These are phyloP conservation scores for Colletotrichum navitas DNA, from an alignment of 2,329 filamentous ascomycete species.

Conservation along the genomic window DNA sequence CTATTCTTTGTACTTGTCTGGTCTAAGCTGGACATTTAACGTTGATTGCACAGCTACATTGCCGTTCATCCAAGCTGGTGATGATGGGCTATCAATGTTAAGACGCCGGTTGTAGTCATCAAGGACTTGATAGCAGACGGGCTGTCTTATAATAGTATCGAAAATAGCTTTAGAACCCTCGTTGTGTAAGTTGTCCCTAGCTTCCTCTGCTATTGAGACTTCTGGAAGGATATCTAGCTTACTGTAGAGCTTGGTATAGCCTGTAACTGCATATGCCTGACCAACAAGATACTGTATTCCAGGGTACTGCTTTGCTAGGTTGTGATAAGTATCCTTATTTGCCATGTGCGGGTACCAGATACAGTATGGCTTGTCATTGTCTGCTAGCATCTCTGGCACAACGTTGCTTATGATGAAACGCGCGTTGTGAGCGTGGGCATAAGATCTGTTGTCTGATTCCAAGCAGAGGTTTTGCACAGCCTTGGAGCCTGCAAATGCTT, in stretches of 20 bases:
- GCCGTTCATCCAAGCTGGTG: not conserved
- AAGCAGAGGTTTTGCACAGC: too few relatives aligned
- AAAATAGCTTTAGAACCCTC: slow-evolving; percentile 42
- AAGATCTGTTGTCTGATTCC: too few relatives aligned
- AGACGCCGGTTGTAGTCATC: slow-evolving; percentile 50
- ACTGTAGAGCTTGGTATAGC: slow-evolving; percentile 51
- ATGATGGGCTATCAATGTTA: not conserved
- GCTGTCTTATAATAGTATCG: slow-evolving; percentile 46
- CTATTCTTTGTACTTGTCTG: not conserved
- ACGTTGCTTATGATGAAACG: too few relatives aligned
- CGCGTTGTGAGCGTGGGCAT: too few relatives aligned
- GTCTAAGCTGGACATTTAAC: not conserved
- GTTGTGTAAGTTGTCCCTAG: slow-evolving; percentile 46
- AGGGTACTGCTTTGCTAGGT: too few relatives aligned
- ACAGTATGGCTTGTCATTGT: too few relatives aligned
- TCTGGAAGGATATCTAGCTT: slow-evolving; percentile 54
- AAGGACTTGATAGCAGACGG: slow-evolving; percentile 50
- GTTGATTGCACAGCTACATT: not conserved
- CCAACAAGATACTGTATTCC: too few relatives aligned
- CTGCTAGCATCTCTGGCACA: too few relatives aligned
- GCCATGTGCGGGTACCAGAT: too few relatives aligned
- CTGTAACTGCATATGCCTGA: slow-evolving; percentile 55
- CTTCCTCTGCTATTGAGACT: slow-evolving; percentile 53
- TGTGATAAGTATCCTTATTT: too few relatives aligned
- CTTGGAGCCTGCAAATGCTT: too few relatives aligned